Evolutionary conservation across 2,329 filamentous ascomycete genomes (phyloP), one percentile per base, ranked within the genome.

Genomic region (Rhinocladiella mackenziei): DNA sequence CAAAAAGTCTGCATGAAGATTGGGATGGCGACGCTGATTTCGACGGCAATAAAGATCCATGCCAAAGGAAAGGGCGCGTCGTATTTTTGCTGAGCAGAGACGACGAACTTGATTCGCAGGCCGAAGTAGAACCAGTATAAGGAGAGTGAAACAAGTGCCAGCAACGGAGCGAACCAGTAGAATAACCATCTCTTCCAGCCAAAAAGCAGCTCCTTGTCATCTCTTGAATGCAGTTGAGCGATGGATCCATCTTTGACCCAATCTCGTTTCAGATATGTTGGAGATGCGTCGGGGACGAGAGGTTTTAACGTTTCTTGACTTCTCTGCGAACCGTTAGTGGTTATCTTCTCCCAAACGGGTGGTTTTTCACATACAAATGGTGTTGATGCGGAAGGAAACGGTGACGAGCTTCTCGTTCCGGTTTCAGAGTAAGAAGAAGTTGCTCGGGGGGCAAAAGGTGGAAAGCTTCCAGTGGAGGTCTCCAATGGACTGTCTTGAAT

Each of bases 1-100:
- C 75, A 79, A 26, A 70, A 63, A 54, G 77, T 76, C 63, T 80
- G 76, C 65, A 78, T 69, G 25, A 78, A 61, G 3, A 73, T 69
- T 4, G 76, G 77, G 39, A 78, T 67, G 4, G 74, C 72, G 5
- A 73, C 68, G 22, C 45, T 53, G 30, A 57, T 50, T 35, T 80
- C 76, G 44, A 78, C 68, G 17, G 64, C 72, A 41, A 80, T 74
- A 52, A 80, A 80, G 5, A 77, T 56, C 76, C 76, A 80, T 2
- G 76, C 76, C 32, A 72, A 69, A 3, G 67, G 63, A 48, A 72
- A 80, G 2, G 63, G 64, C 15, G 62, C 57, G 3, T 58, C 36
- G 3, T 62, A 61, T 1, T 60, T 60, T 1, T 67, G 62, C 53
- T 80, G 75, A 1, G 76, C 75, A 32, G 63, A 61, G n/a, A 76